phyloP scores from a whole-genome alignment of 805 yeast genomes.

The Kuraishia molischiana region DNA sequence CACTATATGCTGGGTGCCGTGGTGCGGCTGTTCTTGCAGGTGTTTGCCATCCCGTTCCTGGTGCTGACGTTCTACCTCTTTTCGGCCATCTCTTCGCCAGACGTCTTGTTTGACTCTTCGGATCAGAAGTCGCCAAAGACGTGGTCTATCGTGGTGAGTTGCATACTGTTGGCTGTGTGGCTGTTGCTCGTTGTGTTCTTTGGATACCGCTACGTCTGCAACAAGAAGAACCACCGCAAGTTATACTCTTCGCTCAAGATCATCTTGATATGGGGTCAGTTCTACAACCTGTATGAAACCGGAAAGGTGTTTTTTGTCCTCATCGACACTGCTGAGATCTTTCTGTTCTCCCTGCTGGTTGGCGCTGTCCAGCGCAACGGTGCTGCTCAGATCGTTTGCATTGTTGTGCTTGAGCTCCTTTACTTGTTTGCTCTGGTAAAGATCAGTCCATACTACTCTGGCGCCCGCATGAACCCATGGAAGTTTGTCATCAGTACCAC shows the following conservation, averaged over 20 bases:
- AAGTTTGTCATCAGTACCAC: conserved; percentile 26
- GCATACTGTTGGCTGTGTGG: conserved; percentile 22
- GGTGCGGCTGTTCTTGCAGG: conserved; percentile 19
- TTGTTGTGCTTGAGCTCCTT: conserved; percentile 25
- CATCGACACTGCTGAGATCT: conserved; percentile 22
- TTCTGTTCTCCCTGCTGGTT: conserved; percentile 29
- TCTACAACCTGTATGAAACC: conserved; percentile 35
- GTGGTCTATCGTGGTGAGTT: conserved; percentile 21
- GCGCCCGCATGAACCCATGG: conserved; percentile 19
- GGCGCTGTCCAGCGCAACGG: conserved; percentile 36
- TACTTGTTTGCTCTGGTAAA: conserved; percentile 15
- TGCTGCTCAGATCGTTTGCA: conserved; percentile 28
- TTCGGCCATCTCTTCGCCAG: not conserved
- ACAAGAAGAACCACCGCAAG: conserved; percentile 9
- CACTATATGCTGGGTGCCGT: not conserved
- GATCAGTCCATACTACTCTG: conserved; percentile 22
- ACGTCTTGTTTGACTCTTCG: conserved; percentile 5
- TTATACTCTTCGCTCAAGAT: conserved; percentile 38
- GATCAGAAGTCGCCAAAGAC: conserved; percentile 9
- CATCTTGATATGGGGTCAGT: conserved; percentile 35
- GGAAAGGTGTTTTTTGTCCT: conserved; percentile 26
- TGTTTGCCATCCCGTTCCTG: conserved; percentile 34
- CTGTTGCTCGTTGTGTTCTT: conserved; percentile 23
- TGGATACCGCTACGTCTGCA: conserved; percentile 20
- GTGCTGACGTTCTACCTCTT: conserved; percentile 22